Percentiles rank a stretch among this genome's conserved stretches.
Conservation (phyloP, 2,329 filamentous ascomycete genomes). For the Geosmithia morbida region DNA sequence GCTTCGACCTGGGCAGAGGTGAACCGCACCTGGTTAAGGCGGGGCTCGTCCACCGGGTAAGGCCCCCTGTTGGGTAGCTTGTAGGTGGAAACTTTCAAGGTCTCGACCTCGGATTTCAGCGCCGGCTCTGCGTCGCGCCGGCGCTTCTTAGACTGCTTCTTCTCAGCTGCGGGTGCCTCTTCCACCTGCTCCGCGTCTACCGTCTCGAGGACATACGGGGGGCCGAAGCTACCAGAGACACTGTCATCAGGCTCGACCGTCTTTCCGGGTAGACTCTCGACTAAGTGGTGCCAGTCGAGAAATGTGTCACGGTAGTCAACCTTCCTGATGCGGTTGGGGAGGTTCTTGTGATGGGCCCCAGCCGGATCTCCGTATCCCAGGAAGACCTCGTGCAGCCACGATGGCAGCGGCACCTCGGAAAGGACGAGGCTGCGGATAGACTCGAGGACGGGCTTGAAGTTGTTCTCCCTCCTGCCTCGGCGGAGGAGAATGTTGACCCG, state of each 20-base stretch:
- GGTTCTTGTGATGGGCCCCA: constrained; percentile 70
- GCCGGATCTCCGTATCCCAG: constrained; percentile 92
- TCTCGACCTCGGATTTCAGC: constrained; percentile 47
- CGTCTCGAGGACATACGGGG: constrained; percentile 74
- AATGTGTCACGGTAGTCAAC: constrained; percentile 93
- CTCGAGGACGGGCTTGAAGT: constrained; percentile 87
- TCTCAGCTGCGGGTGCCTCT: constrained; percentile 26
- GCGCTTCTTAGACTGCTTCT: constrained; percentile 71
- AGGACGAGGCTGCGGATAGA: constrained; percentile 79
- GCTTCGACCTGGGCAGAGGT: constrained; percentile 86
- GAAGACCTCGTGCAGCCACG: constrained; percentile 94
- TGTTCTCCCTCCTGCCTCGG: constrained; percentile 79
- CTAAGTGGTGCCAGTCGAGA: constrained; percentile 84
- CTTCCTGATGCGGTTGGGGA: constrained; percentile 62
- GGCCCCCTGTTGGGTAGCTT: constrained; percentile 78
- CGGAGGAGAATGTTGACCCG: constrained; percentile 76
- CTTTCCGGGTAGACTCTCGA: constrained; percentile 80
- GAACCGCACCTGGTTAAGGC: constrained; percentile 72
- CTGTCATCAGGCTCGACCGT: constrained; percentile 66
- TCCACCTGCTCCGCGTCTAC: constrained; percentile 38
- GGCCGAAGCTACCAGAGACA: constrained; percentile 59
- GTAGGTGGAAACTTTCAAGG: constrained; percentile 77
- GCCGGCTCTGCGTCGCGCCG: constrained; percentile 61
- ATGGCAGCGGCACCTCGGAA: constrained; percentile 71
- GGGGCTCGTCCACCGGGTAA: constrained; percentile 73